Evolutionary conservation across 179 eudicot species (phyloP).

Genomic region (Sideroxylon spinosum): DNA sequence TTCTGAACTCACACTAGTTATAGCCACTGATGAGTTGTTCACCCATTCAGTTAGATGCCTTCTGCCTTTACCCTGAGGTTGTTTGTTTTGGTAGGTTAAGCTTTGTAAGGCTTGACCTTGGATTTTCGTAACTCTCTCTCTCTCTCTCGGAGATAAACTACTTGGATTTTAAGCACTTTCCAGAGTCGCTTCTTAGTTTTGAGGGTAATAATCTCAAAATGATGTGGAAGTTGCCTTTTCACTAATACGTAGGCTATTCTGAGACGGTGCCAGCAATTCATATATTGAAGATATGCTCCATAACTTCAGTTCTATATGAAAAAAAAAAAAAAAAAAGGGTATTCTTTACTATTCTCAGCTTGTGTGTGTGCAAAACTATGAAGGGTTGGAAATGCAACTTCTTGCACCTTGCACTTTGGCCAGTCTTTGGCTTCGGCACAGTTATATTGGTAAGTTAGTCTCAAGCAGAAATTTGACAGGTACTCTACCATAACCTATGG

Average conservation of each 20-base stretch:
- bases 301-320: neutral
- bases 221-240: neutral
- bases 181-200: neutral
- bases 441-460: neutral
- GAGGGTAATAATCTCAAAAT: neutral
- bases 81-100: neutral
- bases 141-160: no score
- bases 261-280: neutral
- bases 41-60: neutral
- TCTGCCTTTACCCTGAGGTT: neutral
- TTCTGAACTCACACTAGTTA: neutral
- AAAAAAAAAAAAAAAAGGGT: no score
- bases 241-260: neutral
- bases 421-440: neutral
- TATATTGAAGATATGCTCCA: neutral
- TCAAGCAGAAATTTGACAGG: neutral
- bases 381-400: slow-evolving; percentile 2
- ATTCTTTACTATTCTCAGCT: neutral
- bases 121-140: neutral
- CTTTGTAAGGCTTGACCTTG: neutral
- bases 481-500: neutral
- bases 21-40: neutral
- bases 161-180: no score
- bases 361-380: neutral
- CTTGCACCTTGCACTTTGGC: neutral